Evolutionary conservation across 176 grass and related monocot species (phyloP).

Genomic region (Eleusine coracana): DNA sequence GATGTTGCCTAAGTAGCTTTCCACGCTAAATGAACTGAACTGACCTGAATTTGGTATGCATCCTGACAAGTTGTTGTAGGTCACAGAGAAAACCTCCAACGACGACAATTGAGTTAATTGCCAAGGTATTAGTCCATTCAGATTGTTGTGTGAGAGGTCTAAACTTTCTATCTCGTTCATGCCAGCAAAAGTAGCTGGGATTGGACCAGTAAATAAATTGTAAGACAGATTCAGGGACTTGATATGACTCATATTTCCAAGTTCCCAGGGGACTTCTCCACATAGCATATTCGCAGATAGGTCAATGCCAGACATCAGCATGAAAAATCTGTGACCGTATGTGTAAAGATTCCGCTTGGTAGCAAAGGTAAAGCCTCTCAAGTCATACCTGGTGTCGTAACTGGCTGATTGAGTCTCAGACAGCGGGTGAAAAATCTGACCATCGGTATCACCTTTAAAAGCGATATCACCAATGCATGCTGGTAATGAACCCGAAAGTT

Average conservation of each 20-base stretch:
- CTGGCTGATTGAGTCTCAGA: too few relatives aligned
- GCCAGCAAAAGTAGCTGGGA: slow-evolving; percentile 31
- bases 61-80: slow-evolving; percentile 22
- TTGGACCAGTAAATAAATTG: slow-evolving; percentile 35
- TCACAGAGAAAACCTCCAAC: neutral
- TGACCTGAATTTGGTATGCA: slow-evolving; percentile 15
- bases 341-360: neutral
- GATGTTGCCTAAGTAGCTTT: slow-evolving; percentile 10
- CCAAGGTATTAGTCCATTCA: slow-evolving; percentile 14
- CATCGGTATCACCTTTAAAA: neutral
- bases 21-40: neutral
- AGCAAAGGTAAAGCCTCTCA: slow-evolving; percentile 7
- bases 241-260: slow-evolving; percentile 33
- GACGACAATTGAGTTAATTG: neutral
- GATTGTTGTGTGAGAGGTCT: slow-evolving; percentile 41
- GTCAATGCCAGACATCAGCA: slow-evolving; percentile 35
- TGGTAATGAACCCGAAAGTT: neutral
- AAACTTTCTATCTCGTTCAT: slow-evolving; percentile 40
- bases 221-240: slow-evolving; percentile 37
- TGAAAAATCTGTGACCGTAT: neutral
- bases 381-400: too few relatives aligned
- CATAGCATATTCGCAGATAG: slow-evolving; percentile 29
- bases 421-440: neutral
- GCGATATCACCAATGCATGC: neutral
- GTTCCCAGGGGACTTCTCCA: slow-evolving; percentile 34